Evolutionary conservation across 2,329 filamentous ascomycete genomes (phyloP).

Genomic region (Claviceps lovelessii): DNA sequence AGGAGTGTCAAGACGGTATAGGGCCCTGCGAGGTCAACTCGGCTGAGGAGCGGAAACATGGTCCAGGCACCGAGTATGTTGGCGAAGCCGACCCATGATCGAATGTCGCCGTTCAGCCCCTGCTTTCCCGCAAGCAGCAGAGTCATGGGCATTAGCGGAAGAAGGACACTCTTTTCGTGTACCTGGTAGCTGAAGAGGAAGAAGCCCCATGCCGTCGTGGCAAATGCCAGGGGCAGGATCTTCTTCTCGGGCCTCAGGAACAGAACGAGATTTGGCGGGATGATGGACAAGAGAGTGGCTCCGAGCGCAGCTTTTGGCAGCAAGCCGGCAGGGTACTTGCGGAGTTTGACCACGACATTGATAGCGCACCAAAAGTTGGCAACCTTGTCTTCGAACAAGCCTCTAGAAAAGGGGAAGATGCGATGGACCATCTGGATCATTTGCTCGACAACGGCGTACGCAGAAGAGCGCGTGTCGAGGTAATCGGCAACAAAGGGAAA

Average conservation of each 20-base stretch:
- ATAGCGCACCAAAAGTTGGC: conserved; percentile 95
- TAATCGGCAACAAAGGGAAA: conserved; percentile 43
- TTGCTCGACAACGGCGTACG: conserved; percentile 66
- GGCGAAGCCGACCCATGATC: conserved; percentile 91
- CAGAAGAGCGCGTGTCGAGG: conserved; percentile 49
- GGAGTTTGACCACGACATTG: conserved; percentile 79
- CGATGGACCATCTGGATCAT: conserved; percentile 73
- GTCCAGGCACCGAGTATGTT: conserved; percentile 86
- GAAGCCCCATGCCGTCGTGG: conserved; percentile 85
- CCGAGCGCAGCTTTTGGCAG: conserved; percentile 64
- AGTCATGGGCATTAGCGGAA: conserved; percentile 89
- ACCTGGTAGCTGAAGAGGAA: conserved; percentile 97
- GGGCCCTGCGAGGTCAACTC: conserved; percentile 71
- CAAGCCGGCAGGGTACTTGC: conserved; percentile 52
- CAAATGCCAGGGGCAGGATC: conserved; percentile 65
- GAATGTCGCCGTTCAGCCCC: conserved; percentile 59
- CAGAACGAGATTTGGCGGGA: conserved; percentile 65
- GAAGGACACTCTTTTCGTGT: conserved; percentile 90
- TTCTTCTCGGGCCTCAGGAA: conserved; percentile 65
- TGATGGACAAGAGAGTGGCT: conserved; percentile 61
- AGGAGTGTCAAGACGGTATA: conserved; percentile 74
- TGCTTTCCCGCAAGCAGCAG: conserved; percentile 65
- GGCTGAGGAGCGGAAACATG: conserved; percentile 76
- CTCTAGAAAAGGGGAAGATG: conserved; percentile 92
- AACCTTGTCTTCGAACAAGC: conserved; percentile 95